Base-by-base conservation (phyloP, 179 eudicot species). In the Silene vulgaris region DNA sequence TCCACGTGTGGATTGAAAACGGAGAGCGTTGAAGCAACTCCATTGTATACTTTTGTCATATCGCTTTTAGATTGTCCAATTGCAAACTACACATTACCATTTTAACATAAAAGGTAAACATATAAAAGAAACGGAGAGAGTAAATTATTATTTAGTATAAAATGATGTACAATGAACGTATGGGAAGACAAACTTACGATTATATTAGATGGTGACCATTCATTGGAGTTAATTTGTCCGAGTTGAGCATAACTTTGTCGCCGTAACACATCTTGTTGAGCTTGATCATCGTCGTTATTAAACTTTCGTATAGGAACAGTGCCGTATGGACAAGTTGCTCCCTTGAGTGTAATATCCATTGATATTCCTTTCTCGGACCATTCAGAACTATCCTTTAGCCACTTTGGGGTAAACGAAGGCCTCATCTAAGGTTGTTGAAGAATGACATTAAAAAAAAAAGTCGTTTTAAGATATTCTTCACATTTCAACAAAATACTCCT, bases 301-400 rank as follows among this genome's bases (percentile, higher is more conserved):
- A 28, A 0, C n/a, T 28, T 74, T 35, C 77, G 69, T 14, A 74
- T 79, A 0, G 78, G 81, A 74, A 79, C 74, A 3, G 77, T 74
- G 37, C 81, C 81, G n/a, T 0, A 32, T 12, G 81, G 81, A 69
- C 81, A 79, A 28, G 73, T 57, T 72, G 50, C 77, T 14, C 52
- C 67, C 73, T 79, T 79, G 40, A 79, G n/a, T 62, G 21, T 68
- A n/a, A 68, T 68, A 37, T 32, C 69, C 4, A 52, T 11, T 5
- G 23, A 23, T 17, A 32, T 32, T 32, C 4, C 7, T 23, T 54
- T 19, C 8, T 37, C 12, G 26, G 9, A 21, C 30, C 5, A 13
- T 50, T 12, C 35, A 26, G 13, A 23, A 23, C 26, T 59, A 50
- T 12, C 14, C 75, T 8, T 73, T 11, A 9, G 13, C 68, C 67